A percentile compares a stretch with the other conserved stretches of the same genome.
phyloP scores from a whole-genome alignment of 768 basidiomycete genomes.

The Mycena epipterygia region DNA sequence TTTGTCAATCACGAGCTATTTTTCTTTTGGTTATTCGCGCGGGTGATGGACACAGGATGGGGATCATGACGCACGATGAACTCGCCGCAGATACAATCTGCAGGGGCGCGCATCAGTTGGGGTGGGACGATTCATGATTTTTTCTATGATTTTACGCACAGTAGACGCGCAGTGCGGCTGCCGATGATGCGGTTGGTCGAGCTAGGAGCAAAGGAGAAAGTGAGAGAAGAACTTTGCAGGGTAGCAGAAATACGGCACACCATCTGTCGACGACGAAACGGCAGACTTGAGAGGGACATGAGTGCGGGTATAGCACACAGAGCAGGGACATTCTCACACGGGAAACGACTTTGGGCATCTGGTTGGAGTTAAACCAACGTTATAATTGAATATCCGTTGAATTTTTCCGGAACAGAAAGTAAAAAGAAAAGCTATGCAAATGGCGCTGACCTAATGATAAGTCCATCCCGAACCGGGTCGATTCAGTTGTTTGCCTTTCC shows the following conservation, averaged over 20 bases:
- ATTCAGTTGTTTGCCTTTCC: not conserved
- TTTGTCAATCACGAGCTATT: constrained; percentile 86
- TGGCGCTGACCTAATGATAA: no score
- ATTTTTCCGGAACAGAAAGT: not conserved
- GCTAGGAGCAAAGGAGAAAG: constrained; percentile 58
- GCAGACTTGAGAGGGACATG: constrained; percentile 49
- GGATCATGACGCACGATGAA: constrained; percentile 72
- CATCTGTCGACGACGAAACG: constrained; percentile 90
- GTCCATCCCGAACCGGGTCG: not conserved
- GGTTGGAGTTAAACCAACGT: constrained; percentile 4
- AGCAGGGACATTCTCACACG: no score
- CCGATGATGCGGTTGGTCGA: constrained; percentile 83
- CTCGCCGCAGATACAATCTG: constrained; percentile 91
- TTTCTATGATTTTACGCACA: constrained; percentile 68
- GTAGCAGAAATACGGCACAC: constrained; percentile 53
- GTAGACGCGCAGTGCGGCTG: constrained; percentile 84
- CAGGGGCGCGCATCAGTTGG: constrained; percentile 19
- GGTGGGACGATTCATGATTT: constrained; percentile 31
- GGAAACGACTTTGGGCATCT: constrained; percentile 94
- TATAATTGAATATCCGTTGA: not conserved
- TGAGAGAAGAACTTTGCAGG: not conserved
- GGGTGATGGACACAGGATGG: not conserved
- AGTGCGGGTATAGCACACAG: no score
- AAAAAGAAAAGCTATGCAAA: not conserved
- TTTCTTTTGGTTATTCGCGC: not conserved